A percentile compares a stretch with the other conserved stretches of the same genome.
Conservation (phyloP, 2,329 filamentous ascomycete genomes). For the Apiospora arundinis region DNA sequence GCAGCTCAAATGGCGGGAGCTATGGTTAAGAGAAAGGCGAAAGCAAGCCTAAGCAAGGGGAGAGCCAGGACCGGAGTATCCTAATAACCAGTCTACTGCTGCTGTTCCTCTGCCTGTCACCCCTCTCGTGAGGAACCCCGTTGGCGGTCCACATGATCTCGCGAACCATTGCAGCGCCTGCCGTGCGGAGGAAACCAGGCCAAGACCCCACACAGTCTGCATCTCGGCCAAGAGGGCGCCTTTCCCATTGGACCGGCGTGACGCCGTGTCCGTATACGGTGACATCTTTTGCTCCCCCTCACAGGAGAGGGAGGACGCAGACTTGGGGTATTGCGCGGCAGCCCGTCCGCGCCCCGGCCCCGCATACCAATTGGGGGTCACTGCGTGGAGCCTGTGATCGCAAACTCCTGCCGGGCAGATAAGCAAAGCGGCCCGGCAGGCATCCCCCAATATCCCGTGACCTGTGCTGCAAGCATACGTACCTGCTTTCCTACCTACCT, state of each 20-base stretch:
- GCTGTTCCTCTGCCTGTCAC: neutral
- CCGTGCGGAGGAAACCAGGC: neutral
- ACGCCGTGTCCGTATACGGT: neutral
- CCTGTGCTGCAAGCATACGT: neutral
- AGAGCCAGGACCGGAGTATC: neutral
- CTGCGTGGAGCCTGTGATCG: conserved; percentile 9
- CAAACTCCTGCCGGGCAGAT: conserved; percentile 11
- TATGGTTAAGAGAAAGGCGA: neutral
- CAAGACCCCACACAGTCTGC: conserved; percentile 2
- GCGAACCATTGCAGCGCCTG: conserved; percentile 14
- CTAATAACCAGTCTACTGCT: neutral
- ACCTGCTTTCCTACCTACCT: neutral
- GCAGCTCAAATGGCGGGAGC: neutral
- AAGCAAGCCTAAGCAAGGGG: neutral
- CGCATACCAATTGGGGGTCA: neutral
- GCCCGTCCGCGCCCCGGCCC: neutral
- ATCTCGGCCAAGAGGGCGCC: neutral
- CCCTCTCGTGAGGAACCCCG: neutral
- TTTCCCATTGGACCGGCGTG: neutral
- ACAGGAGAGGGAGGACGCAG: neutral
- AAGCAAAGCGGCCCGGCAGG: neutral
- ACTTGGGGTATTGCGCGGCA: neutral
- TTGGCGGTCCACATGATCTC: conserved; percentile 2
- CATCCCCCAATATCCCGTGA: neutral
- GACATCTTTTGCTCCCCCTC: neutral